Evolutionary conservation across 164 flowering plant genomes (phyloP).

Genomic region (Vitis vinifera): DNA sequence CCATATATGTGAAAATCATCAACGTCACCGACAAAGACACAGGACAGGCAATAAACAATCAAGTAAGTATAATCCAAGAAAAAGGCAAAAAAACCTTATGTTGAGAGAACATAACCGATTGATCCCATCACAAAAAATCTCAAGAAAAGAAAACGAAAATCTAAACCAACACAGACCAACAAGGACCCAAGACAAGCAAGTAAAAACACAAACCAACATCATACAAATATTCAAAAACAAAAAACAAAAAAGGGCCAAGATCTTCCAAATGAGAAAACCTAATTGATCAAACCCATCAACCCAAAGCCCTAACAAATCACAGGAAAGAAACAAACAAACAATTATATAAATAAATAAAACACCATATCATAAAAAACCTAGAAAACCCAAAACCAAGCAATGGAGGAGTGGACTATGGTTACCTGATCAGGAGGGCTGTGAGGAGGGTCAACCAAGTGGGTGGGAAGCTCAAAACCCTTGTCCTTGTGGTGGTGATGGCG

Average conservation of each 20-base stretch:
- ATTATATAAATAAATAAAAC: neutral
- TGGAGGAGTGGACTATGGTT: neutral
- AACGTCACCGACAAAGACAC: too few relatives aligned
- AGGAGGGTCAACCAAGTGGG: slow-evolving; percentile 33
- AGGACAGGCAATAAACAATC: neutral
- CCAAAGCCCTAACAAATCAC: neutral
- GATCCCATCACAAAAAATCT: too few relatives aligned
- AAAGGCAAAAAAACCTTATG: neutral
- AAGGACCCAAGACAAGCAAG: too few relatives aligned
- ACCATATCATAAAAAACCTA: neutral
- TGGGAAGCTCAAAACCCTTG: slow-evolving; percentile 20
- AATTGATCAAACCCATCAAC: neutral
- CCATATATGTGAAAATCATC: too few relatives aligned
- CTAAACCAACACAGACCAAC: too few relatives aligned
- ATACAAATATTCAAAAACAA: too few relatives aligned
- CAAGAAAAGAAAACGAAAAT: too few relatives aligned
- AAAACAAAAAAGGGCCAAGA: too few relatives aligned
- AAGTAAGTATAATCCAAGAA: neutral
- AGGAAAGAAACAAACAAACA: neutral
- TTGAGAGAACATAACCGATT: neutral
- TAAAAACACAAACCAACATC: too few relatives aligned
- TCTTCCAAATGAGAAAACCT: too few relatives aligned
- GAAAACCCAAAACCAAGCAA: neutral
- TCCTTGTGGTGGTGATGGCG: slow-evolving; percentile 30
- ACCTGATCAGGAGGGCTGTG: slow-evolving; percentile 32